Percentiles rank a stretch among this genome's conserved stretches.
phyloP scores from a whole-genome alignment of 179 eudicot species.

The Heliamphora pulchella region DNA sequence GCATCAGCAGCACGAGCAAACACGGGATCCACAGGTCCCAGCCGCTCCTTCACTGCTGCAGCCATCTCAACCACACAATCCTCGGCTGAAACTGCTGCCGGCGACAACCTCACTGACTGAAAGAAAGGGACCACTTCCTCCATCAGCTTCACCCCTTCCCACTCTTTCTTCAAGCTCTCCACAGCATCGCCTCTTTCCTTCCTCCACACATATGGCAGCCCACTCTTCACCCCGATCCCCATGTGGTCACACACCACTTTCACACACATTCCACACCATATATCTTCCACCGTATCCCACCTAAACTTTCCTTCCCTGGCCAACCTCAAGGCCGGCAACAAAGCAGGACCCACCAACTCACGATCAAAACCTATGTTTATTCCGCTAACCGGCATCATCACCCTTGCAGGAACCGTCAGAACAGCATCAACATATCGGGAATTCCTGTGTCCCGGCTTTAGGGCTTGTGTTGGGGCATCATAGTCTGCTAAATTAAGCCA shows the following conservation, averaged over 20 bases:
- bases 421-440: slow-evolving; percentile 86
- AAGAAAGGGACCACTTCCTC: slow-evolving; percentile 87
- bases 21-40: slow-evolving; percentile 41
- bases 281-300: slow-evolving; percentile 85
- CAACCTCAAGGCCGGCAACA: slow-evolving; percentile 75
- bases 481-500: slow-evolving; percentile 93
- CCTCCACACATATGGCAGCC: slow-evolving; percentile 91
- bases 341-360: slow-evolving; percentile 79
- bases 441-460: slow-evolving; percentile 67
- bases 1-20: slow-evolving; percentile 64
- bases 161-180: slow-evolving; percentile 90
- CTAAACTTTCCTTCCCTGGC: slow-evolving; percentile 73
- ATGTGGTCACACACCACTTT: slow-evolving; percentile 81
- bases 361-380: slow-evolving; percentile 73
- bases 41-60: slow-evolving; percentile 48
- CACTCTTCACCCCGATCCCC: slow-evolving; percentile 72
- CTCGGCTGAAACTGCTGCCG: slow-evolving; percentile 51
- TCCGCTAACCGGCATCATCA: slow-evolving; percentile 87
- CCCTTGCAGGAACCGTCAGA: slow-evolving; percentile 59
- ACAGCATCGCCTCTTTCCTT: slow-evolving; percentile 73
- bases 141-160: slow-evolving; percentile 76
- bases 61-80: slow-evolving; percentile 76
- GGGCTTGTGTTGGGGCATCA: slow-evolving; percentile 97
- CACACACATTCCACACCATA: slow-evolving; percentile 82
- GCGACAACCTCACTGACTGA: slow-evolving; percentile 53